These are phyloP conservation scores for Cymodocea nodosa DNA, from an alignment of 116 monocot genomes.

Conservation along the genomic window DNA sequence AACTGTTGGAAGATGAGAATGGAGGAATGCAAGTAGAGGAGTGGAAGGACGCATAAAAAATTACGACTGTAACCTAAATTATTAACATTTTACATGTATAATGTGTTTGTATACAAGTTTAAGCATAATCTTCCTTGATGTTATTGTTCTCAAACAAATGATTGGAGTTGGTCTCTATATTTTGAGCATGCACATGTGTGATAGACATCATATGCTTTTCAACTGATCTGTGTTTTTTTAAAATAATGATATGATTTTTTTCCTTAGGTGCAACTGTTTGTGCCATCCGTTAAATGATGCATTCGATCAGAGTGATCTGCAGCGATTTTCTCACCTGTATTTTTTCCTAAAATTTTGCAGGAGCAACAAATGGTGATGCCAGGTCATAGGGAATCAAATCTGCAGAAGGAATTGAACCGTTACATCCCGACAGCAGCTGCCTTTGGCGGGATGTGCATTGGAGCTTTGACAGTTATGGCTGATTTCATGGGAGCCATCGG, in stretches of 20 bases:
- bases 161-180: too few relatives aligned
- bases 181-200: too few relatives aligned
- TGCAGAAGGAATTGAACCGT: slow-evolving; percentile 12
- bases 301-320: background rate
- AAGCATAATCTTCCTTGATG: too few relatives aligned
- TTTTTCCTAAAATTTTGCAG: slow-evolving; percentile 3
- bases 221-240: background rate
- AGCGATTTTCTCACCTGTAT: background rate
- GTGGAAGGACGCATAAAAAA: too few relatives aligned
- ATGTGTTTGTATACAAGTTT: too few relatives aligned
- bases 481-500: slow-evolving; percentile 36
- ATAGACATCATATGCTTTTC: too few relatives aligned
- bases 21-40: too few relatives aligned
- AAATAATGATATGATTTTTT: background rate
- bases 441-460: slow-evolving; percentile 33
- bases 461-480: slow-evolving; percentile 57
- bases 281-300: background rate
- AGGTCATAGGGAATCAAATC: slow-evolving; percentile 17
- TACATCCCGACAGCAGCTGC: slow-evolving; percentile 19
- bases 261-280: background rate
- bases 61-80: too few relatives aligned
- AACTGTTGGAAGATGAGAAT: too few relatives aligned
- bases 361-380: slow-evolving; percentile 25
- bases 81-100: too few relatives aligned
- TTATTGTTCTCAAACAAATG: too few relatives aligned